phyloP scores from a whole-genome alignment of 2,329 filamentous ascomycete species.

The Fusarium odoratissimum region DNA sequence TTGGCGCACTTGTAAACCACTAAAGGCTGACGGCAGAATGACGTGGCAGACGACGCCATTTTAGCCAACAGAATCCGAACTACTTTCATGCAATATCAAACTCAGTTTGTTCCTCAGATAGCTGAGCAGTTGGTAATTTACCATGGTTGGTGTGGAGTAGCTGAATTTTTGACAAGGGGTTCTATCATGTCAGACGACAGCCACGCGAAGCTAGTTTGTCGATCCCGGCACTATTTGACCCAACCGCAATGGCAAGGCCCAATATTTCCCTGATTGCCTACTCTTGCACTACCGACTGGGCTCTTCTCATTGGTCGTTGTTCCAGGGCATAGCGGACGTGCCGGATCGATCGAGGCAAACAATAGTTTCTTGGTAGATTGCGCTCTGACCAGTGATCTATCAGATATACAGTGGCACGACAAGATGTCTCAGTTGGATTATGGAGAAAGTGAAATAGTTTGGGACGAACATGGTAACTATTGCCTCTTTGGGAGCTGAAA shows the following conservation, averaged over 20 bases:
- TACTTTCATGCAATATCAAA: neutral
- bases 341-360: conserved; percentile 5
- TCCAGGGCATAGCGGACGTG: neutral
- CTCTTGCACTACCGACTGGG: neutral
- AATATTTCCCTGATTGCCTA: neutral
- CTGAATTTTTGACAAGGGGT: conserved; percentile 5
- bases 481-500: neutral
- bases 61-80: neutral
- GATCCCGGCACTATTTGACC: conserved; percentile 2
- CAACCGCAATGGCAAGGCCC: neutral
- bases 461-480: neutral
- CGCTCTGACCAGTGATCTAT: neutral
- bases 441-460: neutral
- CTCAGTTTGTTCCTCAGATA: neutral
- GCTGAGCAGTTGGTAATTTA: neutral
- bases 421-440: conserved; percentile 6
- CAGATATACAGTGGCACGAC: neutral
- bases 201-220: neutral
- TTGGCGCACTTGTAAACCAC: neutral
- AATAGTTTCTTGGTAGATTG: neutral
- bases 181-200: neutral
- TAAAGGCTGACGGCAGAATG: neutral
- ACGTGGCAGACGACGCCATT: neutral
- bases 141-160: neutral
- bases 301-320: neutral